Percentiles rank a stretch among this genome's conserved stretches.
phyloP scores from a whole-genome alignment of 805 yeast species.

The Saccharomycopsis oosterbeekiorum region DNA sequence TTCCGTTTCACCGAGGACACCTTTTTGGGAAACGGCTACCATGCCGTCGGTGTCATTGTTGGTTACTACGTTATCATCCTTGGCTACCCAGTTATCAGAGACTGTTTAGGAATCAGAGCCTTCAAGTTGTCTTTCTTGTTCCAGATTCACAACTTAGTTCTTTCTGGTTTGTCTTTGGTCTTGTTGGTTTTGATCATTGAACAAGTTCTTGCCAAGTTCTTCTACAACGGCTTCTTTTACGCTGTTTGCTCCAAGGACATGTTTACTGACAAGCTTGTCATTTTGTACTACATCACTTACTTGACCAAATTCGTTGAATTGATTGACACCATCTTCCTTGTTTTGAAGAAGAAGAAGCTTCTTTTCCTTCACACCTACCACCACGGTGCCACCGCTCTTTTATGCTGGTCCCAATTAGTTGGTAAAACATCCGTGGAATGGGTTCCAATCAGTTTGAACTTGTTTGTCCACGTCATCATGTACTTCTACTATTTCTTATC shows the following conservation, averaged over 20 bases:
- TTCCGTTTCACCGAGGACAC: constrained; percentile 31
- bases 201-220: constrained; percentile 74
- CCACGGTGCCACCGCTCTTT: constrained; percentile 94
- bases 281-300: constrained; percentile 84
- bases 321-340: constrained; percentile 84
- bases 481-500: constrained; percentile 94
- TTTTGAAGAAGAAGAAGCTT: constrained; percentile 82
- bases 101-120: constrained; percentile 33
- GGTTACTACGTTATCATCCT: constrained; percentile 74
- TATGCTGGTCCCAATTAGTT: constrained; percentile 86
- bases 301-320: constrained; percentile 84
- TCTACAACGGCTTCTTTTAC: constrained; percentile 65
- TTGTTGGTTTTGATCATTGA: constrained; percentile 67
- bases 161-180: constrained; percentile 58
- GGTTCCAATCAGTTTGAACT: constrained; percentile 86
- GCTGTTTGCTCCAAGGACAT: constrained; percentile 72
- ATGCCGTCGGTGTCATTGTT: constrained; percentile 48
- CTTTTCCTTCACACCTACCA: constrained; percentile 93
- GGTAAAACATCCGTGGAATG: constrained; percentile 89
- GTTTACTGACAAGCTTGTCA: constrained; percentile 76
- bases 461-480: constrained; percentile 92
- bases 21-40: constrained; percentile 51
- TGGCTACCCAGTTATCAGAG: constrained; percentile 54
- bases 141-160: constrained; percentile 74
- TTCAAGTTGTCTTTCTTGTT: constrained; percentile 66